These are phyloP conservation scores for Cyanidiococcus yangmingshanensis DNA, from an alignment of 23 red algal species.

Conservation along the genomic window DNA sequence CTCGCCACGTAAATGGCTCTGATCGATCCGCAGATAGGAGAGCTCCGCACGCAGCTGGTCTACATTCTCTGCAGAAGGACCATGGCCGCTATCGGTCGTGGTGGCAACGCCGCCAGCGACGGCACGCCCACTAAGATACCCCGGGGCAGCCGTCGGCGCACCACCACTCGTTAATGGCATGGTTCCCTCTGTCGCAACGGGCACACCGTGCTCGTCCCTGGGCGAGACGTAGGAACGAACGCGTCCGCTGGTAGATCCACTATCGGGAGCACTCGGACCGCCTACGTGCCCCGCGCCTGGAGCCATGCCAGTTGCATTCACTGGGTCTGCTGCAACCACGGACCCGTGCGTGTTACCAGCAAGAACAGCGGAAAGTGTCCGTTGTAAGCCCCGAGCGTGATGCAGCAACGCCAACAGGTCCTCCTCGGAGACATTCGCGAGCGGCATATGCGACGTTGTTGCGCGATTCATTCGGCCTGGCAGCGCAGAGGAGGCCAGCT, in stretches of 20 bases:
- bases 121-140: too few relatives aligned
- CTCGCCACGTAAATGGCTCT: neutral
- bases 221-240: neutral
- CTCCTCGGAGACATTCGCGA: slow-evolving; percentile 11
- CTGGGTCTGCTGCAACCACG: neutral
- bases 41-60: neutral
- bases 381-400: slow-evolving; percentile 5
- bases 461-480: neutral
- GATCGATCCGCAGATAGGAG: neutral
- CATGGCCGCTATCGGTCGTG: too few relatives aligned
- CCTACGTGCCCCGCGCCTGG: neutral
- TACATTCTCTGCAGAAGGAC: too few relatives aligned
- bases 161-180: too few relatives aligned
- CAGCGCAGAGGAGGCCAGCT: neutral
- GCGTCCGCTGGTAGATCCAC: neutral
- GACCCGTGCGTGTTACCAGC: neutral
- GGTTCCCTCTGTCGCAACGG: too few relatives aligned
- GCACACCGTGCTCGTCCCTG: neutral
- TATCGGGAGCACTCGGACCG: neutral
- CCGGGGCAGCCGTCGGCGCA: too few relatives aligned
- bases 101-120: too few relatives aligned
- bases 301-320: neutral
- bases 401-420: slow-evolving; percentile 12
- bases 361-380: neutral
- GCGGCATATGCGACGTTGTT: neutral